Base-by-base conservation (phyloP, 768 basidiomycete genomes). In the Lyophyllum atratum region DNA sequence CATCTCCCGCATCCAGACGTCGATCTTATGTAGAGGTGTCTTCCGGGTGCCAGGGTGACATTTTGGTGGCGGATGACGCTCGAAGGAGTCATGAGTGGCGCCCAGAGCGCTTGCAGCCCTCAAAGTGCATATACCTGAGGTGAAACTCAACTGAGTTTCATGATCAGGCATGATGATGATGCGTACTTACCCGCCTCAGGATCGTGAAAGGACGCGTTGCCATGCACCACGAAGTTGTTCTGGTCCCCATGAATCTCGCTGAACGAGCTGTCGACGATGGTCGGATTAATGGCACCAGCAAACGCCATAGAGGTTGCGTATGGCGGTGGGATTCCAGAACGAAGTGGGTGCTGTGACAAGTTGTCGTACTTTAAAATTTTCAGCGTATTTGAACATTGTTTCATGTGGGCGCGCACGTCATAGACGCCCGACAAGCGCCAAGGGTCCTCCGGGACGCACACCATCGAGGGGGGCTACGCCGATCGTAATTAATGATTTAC, bases 41-140 rank as follows among this genome's bases (percentile, higher is more conserved):
- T 42, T 46, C 14, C 66, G 60, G 3, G 63, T 65, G 9, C 58
- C 56, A n/a, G 54, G 43, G 26, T 64, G 58, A 39, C 63, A 65
- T 28, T 49, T 56, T 14, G 66, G 66, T 8, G 59, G 48, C 5
- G 57, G 53, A 25, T 54, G 57, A 11, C 62, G 59, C 17, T 60
- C 65, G 1, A 51, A 54, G 2, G 64, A 64, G 53, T 66, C 59
- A 14, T 62, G 55, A 54, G 40, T 46, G 42, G 64, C 64, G 15
- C 19, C 15, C 43, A 26, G 8, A 45, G 43, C 34, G 34, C 34
- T 37, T 3, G 34, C 34, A 37, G 4, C 15, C 14, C 14, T 37
- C 34, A 37, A 37, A 8, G 34, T 14, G 15, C 8, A 37, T 37
- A 37, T 37, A 37, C 34, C 34, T 37, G 14, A 37, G 7, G 14